Conservation (phyloP, 352 stramenopile genomes). For the Pythium periplocum region DNA sequence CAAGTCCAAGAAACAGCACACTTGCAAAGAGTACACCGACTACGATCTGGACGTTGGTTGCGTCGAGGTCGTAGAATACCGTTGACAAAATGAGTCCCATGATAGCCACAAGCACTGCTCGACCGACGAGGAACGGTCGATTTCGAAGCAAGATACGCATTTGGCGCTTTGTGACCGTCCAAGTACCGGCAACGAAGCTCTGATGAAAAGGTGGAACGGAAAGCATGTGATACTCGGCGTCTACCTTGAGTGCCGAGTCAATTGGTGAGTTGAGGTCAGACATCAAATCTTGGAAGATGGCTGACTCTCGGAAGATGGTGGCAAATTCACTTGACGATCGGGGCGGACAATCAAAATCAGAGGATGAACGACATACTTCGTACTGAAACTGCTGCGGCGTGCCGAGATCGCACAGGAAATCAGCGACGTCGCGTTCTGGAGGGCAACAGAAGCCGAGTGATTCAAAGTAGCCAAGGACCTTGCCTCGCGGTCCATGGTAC, state of each 20-base stretch:
- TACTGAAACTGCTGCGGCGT: conserved; percentile 38
- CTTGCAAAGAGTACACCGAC: conserved; percentile 83
- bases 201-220: conserved; percentile 39
- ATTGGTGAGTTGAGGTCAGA: conserved; percentile 82
- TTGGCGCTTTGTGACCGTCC: conserved; percentile 52
- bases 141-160: conserved; percentile 59
- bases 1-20: conserved; percentile 79
- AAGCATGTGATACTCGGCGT: conserved; percentile 46
- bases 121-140: conserved; percentile 40
- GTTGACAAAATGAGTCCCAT: conserved; percentile 47
- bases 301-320: conserved; percentile 28
- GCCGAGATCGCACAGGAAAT: conserved; percentile 84
- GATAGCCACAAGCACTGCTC: conserved; percentile 40
- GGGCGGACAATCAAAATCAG: conserved; percentile 10
- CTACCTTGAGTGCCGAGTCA: conserved; percentile 82
- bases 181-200: conserved; percentile 31
- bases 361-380: conserved; percentile 10
- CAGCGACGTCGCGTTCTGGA: conserved; percentile 72
- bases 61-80: conserved; percentile 51
- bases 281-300: conserved; percentile 30
- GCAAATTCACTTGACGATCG: conserved; percentile 39
- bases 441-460: conserved; percentile 55
- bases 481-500: conserved; percentile 72
- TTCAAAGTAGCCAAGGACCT: conserved; percentile 71
- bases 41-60: conserved; percentile 41